Conservation (phyloP, 73 alveolate genomes). For the Symbiodinium pilosum region DNA sequence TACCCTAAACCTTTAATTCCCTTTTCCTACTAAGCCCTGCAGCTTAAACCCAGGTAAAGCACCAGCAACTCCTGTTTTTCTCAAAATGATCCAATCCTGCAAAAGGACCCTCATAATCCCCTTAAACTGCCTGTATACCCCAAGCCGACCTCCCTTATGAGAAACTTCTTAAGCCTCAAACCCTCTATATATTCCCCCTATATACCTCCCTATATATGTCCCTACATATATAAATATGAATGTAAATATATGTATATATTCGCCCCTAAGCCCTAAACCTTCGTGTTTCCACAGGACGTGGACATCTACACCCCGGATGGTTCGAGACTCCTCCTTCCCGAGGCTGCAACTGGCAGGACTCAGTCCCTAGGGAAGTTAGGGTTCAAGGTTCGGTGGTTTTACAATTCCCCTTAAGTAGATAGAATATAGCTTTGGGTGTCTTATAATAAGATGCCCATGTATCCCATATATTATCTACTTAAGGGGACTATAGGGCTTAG, state of each 20-base stretch:
- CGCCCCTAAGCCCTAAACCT: not conserved
- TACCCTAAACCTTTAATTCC: not conserved
- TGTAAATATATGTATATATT: not conserved
- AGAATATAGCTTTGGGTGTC: too few relatives aligned
- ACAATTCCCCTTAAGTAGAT: too few relatives aligned
- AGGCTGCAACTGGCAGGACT: not conserved
- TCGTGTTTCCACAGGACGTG: slow-evolving; percentile 29
- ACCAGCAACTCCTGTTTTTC: not conserved
- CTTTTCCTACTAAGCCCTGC: not conserved
- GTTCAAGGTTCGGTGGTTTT: not conserved
- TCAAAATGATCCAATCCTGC: not conserved
- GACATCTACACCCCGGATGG: slow-evolving; percentile 91
- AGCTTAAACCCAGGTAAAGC: not conserved
- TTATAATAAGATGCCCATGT: too few relatives aligned
- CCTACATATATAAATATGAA: not conserved
- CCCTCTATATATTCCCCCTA: too few relatives aligned
- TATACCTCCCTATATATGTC: not conserved
- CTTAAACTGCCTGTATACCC: not conserved
- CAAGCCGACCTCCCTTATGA: too few relatives aligned
- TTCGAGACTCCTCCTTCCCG: slow-evolving; percentile 59
- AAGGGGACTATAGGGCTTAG: too few relatives aligned
- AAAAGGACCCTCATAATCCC: not conserved
- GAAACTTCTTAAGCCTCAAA: not conserved
- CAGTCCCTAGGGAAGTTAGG: not conserved
- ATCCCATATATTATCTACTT: too few relatives aligned